Percentiles rank a stretch among this genome's conserved stretches.
Conservation (phyloP, 140 eudicot species). For the Erigeron philadelphicus region DNA sequence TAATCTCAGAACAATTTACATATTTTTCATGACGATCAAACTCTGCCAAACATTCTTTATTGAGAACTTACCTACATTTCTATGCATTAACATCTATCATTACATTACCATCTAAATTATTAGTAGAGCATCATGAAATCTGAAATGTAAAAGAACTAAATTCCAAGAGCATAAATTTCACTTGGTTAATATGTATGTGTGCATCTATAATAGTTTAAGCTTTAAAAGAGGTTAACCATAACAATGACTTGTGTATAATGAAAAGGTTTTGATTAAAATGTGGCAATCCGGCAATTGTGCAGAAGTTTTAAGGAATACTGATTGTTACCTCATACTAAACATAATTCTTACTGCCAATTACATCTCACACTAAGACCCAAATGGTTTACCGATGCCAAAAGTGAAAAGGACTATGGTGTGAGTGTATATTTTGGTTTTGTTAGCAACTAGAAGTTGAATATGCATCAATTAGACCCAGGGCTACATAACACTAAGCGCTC, state of each 20-base stretch:
- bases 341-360: conserved; percentile 1
- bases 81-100: background rate
- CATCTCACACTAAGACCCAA: conserved; percentile 1
- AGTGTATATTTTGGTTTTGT: background rate
- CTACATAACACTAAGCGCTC: background rate
- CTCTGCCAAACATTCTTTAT: background rate
- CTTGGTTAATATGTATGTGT: background rate
- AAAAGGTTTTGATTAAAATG: conserved; percentile 5
- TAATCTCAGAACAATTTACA: conserved; percentile 1
- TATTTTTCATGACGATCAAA: no score
- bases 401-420: background rate
- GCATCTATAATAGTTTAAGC: background rate
- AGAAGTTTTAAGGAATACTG: conserved; percentile 1
- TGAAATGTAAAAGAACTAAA: conserved; percentile 5
- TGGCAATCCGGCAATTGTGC: background rate
- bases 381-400: conserved; percentile 9
- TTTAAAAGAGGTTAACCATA: background rate
- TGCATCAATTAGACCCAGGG: background rate
- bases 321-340: background rate
- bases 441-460: background rate
- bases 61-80: conserved; percentile 7
- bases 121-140: background rate
- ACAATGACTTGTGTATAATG: background rate
- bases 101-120: background rate
- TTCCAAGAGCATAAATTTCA: conserved; percentile 10